Base-by-base conservation (phyloP, 331 rosid species). In the Quercus phellos region DNA sequence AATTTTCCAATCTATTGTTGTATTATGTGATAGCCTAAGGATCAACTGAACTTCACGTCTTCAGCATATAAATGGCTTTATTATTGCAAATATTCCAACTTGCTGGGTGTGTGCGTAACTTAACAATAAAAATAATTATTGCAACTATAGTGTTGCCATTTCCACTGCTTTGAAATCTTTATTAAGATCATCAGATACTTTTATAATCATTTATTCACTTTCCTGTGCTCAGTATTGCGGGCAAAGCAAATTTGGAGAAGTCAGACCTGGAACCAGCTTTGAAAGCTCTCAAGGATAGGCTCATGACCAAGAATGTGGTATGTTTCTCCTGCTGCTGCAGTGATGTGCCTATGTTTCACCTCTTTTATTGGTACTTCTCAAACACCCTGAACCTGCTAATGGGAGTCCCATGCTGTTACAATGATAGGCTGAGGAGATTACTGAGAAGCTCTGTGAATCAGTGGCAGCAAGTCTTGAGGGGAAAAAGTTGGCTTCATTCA, bases 261-360 rank as follows among this genome's bases (percentile, higher is more conserved):
- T 83, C 96, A 18, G 97, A 93, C 83, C 85, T 93, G 85, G 97
- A 90, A 85, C 97, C 96, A 38, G 94, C 96, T 75, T 76, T 93
- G 92, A 91, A 86, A 83, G 97, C 92, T 82, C 89, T 93, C 51
- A 93, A 93, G 86, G 97, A 93, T 77, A 90, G 96, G 88, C 93
- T 94, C 66, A 94, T 94, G 99, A 94, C 98, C 78, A 94, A 94
- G 97, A 94, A 94, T 75, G 99, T 94, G 95, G 99, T 94, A 86
- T 80, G 94, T 72, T 68, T 61, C 74, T 75, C 24, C 43, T n/a
- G 14, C 38, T 67, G 53, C 38, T 61, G 74, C 13, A 30, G 13
- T 61, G 35, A 55, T 77, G 19, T 43, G n/a, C 75, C 38, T 46
- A 27, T 73, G 34, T 66, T 42, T 53, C 38, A 53, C 24, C 8